Base-by-base conservation (phyloP, 2,329 filamentous ascomycete species). In the Blastomyces silverae region DNA sequence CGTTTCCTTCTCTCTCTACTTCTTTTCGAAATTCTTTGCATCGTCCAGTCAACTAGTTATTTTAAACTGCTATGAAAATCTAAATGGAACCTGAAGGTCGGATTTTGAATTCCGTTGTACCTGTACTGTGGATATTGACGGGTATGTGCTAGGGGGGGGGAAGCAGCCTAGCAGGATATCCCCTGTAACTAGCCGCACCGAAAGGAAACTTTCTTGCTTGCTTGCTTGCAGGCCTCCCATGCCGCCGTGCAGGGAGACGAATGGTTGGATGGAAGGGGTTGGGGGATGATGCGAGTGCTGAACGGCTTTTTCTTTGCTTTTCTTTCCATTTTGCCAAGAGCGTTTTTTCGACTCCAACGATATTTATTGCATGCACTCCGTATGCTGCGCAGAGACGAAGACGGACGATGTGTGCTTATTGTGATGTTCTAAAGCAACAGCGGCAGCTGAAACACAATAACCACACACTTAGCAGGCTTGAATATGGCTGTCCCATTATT, bases 61-160 rank as follows among this genome's bases (percentile, higher is more conserved):
- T 15, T 17, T 44, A 44, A 17, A 17, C 17, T 44, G 17, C 5
- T 4, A 17, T 44, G 42, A 15, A 44, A 44, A 44, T 15, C 6
- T 34, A 1, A 44, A 44, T 17, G 42, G 42, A 5, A 44, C 42
- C 3, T 5, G 15, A 20, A 17, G 3, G 20, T 48, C 6, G 28
- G 22, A 11, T 13, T 15, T n/a, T n/a, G n/a, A 31, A 53, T 20
- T 53, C 15, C 22, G 22, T 31, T 10, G 53, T 20, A 7, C 20
- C 17, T 10, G 53, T 20, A 7, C 20, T 57, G 28, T 57, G 53
- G 53, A 57, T 57, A 13, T 57, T 39, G 53, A 53, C 50, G 50
- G 50, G 22, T 31, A 53, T 17, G 22, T 31, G 50, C 50, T 3
- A 13, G 50, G 15, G 25, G 31, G 4, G 28, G 4, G 4, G 28